Percentiles rank a stretch among this genome's conserved stretches.
Evolutionary conservation across 2,329 filamentous ascomycete species (phyloP).

Genomic region (Fusarium sp.): DNA sequence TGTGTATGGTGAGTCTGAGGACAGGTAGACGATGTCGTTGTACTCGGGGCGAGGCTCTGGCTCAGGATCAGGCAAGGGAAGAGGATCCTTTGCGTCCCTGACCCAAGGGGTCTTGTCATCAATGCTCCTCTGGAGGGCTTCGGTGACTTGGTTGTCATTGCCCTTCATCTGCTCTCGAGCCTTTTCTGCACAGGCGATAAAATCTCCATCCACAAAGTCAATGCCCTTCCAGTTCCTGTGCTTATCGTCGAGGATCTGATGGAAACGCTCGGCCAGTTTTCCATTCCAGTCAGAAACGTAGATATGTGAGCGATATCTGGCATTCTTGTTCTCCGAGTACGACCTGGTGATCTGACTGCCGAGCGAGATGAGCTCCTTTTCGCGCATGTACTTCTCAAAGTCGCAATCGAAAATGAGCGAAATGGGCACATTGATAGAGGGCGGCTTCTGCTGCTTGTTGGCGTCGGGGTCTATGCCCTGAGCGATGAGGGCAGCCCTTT

Average conservation of each 20-base stretch:
- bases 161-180: slow-evolving; percentile 77
- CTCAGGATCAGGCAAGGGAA: slow-evolving; percentile 54
- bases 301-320: slow-evolving; percentile 78
- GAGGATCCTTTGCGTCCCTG: slow-evolving; percentile 52
- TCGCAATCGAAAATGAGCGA: slow-evolving; percentile 91
- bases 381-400: slow-evolving; percentile 91
- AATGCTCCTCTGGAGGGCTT: slow-evolving; percentile 65
- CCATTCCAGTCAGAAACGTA: slow-evolving; percentile 85
- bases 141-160: slow-evolving; percentile 71
- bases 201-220: slow-evolving; percentile 80
- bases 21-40: slow-evolving; percentile 82
- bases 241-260: slow-evolving; percentile 78
- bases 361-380: slow-evolving; percentile 87
- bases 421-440: slow-evolving; percentile 75
- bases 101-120: slow-evolving; percentile 51
- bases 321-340: slow-evolving; percentile 88
- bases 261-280: slow-evolving; percentile 82
- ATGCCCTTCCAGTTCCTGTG: slow-evolving; percentile 87
- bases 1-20: slow-evolving; percentile 90
- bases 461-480: slow-evolving; percentile 61
- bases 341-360: slow-evolving; percentile 86
- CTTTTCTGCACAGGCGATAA: slow-evolving; percentile 75
- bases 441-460: slow-evolving; percentile 54
- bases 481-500: slow-evolving; percentile 65
- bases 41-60: slow-evolving; percentile 53